A percentile compares a stretch with the other conserved stretches of the same genome.
Conservation (phyloP, 805 yeast genomes). For the Brettanomyces nanus region DNA sequence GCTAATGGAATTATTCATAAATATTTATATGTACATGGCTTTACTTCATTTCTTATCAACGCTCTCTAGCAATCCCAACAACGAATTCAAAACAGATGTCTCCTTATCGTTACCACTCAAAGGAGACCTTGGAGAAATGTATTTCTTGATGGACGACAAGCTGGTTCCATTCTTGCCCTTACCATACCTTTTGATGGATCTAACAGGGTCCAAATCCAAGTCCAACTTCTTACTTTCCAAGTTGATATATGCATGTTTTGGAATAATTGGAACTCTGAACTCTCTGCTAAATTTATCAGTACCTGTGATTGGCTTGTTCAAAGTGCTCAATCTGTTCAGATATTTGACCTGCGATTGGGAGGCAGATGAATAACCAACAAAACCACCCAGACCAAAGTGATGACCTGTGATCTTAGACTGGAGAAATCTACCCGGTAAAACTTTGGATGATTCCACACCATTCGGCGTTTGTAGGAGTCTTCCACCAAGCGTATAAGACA, state of each 20-base stretch:
- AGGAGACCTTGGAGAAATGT: slow-evolving; percentile 14
- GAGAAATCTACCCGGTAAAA: slow-evolving; percentile 64
- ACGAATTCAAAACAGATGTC: slow-evolving; percentile 15
- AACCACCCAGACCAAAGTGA: slow-evolving; percentile 52
- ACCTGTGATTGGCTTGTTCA: slow-evolving; percentile 16
- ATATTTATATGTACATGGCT: slow-evolving; percentile 1
- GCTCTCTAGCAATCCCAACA: slow-evolving; percentile 16
- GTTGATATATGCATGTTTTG: slow-evolving; percentile 20
- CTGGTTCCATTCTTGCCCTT: slow-evolving; percentile 3
- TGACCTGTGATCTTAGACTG: slow-evolving; percentile 31
- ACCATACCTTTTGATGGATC: slow-evolving; percentile 5
- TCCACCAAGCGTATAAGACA: slow-evolving; percentile 62
- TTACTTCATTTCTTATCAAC: slow-evolving; percentile 12
- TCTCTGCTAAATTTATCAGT: slow-evolving; percentile 22
- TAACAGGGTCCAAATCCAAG: slow-evolving; percentile 20
- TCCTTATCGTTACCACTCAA: slow-evolving; percentile 15
- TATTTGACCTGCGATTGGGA: slow-evolving; percentile 19
- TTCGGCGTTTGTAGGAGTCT: slow-evolving; percentile 62
- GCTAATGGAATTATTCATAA: neutral
- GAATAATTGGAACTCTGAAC: slow-evolving; percentile 20
- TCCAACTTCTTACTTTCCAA: slow-evolving; percentile 16
- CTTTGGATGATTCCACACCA: slow-evolving; percentile 44
- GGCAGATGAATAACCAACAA: slow-evolving; percentile 20
- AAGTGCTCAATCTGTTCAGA: slow-evolving; percentile 11
- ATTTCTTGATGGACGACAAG: slow-evolving; percentile 11